Conservation (phyloP, 768 basidiomycete species). For the Cystobasidium tubakii region DNA sequence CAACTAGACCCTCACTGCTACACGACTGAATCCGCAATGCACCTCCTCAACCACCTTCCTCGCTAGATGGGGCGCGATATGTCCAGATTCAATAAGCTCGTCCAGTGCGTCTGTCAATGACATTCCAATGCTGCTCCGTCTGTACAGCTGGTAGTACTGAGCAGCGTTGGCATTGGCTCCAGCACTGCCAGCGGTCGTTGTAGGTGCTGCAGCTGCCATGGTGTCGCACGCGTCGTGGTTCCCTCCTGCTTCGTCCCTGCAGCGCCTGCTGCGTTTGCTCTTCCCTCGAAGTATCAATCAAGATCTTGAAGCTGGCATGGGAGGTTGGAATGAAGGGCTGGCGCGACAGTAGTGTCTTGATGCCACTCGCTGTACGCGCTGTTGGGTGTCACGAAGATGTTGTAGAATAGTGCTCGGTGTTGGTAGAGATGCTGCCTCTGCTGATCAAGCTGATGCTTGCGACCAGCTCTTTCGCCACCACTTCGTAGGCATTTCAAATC, state of each 20-base stretch:
- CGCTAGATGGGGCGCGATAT: constrained; percentile 95
- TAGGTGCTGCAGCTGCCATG: constrained; percentile 15
- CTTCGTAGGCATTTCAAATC: background rate
- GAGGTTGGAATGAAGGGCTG: no score
- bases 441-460: background rate
- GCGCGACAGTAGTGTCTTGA: no score
- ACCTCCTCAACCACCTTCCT: constrained; percentile 99
- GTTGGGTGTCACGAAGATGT: background rate
- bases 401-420: background rate
- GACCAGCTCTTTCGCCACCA: background rate
- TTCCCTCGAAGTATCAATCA: background rate
- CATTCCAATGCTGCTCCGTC: constrained; percentile 75
- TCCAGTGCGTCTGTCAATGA: constrained; percentile 96
- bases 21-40: background rate
- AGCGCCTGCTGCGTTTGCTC: background rate
- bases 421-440: background rate
- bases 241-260: no score
- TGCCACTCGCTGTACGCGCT: background rate
- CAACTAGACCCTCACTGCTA: no score
- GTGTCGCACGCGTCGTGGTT: background rate
- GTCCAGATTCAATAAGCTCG: constrained; percentile 91
- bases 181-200: background rate
- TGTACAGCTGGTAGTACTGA: constrained; percentile 33
- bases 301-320: background rate
- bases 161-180: background rate